Conservation (phyloP, 306 rosid genomes). For the Sechiopsis laciniata region DNA sequence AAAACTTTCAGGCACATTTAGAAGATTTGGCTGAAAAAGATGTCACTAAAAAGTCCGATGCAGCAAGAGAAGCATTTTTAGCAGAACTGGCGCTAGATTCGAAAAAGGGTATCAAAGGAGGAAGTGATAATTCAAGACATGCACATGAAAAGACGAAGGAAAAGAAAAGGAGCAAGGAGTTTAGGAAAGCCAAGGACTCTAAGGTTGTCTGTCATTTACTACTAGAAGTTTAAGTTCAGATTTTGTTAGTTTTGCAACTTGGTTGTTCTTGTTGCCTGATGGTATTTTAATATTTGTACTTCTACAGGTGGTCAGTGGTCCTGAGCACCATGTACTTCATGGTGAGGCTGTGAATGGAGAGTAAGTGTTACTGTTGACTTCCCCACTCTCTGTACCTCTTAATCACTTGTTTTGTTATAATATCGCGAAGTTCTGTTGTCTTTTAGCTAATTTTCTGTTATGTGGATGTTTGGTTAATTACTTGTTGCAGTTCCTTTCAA, state of each 20-base stretch:
- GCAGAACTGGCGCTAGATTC: slow-evolving; percentile 95
- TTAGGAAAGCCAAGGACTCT: slow-evolving; percentile 62
- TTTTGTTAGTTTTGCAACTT: slow-evolving; percentile 8
- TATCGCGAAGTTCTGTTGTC: neutral
- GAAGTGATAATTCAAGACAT: slow-evolving; percentile 54
- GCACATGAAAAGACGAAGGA: slow-evolving; percentile 71
- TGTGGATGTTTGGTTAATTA: slow-evolving; percentile 23
- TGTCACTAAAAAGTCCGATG: slow-evolving; percentile 91
- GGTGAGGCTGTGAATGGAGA: slow-evolving; percentile 41
- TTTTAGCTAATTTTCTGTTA: slow-evolving; percentile 12
- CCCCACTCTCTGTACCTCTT: slow-evolving; percentile 18
- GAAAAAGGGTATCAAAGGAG: slow-evolving; percentile 64
- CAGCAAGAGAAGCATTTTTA: slow-evolving; percentile 86
- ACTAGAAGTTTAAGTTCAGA: slow-evolving; percentile 10
- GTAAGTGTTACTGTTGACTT: slow-evolving; percentile 31
- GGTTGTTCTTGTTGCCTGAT: slow-evolving; percentile 1
- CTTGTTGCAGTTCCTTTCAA: slow-evolving; percentile 54
- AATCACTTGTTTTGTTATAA: slow-evolving; percentile 15
- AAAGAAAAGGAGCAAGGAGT: slow-evolving; percentile 79
- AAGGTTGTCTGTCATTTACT: slow-evolving; percentile 40
- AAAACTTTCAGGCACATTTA: slow-evolving; percentile 51
- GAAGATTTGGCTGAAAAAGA: slow-evolving; percentile 95
- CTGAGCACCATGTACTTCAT: slow-evolving; percentile 36
- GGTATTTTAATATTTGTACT: slow-evolving; percentile 27
- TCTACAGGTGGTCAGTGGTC: slow-evolving; percentile 52